Percentiles rank a stretch among this genome's conserved stretches.
These are phyloP conservation scores for Aureobasidium lini DNA, from an alignment of 2,329 filamentous ascomycete species.

Conservation along the genomic window DNA sequence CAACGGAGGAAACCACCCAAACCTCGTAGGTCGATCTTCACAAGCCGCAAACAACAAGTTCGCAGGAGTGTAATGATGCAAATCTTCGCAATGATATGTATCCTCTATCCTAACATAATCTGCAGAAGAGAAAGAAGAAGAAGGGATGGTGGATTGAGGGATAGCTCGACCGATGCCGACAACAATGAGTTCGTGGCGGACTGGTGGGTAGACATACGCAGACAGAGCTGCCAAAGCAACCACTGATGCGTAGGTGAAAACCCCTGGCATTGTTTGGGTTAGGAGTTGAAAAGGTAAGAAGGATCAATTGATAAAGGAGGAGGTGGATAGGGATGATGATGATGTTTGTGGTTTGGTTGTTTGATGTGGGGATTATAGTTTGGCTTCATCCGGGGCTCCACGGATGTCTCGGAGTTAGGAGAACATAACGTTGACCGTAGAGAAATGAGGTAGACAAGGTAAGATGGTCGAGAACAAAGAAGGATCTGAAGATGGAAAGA, in stretches of 20 bases:
- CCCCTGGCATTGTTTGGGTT: not conserved
- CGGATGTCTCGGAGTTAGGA: not conserved
- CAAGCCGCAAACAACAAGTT: slow-evolving; percentile 51
- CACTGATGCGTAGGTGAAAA: not conserved
- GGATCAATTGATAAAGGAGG: not conserved
- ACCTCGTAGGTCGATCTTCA: slow-evolving; percentile 39
- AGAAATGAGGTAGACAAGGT: too few species aligned
- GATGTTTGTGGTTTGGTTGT: not conserved
- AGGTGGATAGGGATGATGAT: not conserved
- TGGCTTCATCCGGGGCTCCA: not conserved
- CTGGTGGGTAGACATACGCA: not conserved
- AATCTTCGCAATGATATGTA: slow-evolving; percentile 52
- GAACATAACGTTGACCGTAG: too few species aligned
- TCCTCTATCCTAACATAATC: slow-evolving; percentile 32
- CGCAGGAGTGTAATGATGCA: slow-evolving; percentile 47
- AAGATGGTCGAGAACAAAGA: too few species aligned
- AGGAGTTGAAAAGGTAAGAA: not conserved
- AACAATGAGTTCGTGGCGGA: not conserved
- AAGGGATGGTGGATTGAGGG: not conserved
- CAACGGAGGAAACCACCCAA: slow-evolving; percentile 47
- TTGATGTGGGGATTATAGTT: not conserved
- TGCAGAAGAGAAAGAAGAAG: not conserved
- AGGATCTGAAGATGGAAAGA: too few species aligned
- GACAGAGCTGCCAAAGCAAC: not conserved
- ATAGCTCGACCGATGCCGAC: not conserved